phyloP scores from a whole-genome alignment of 2,329 filamentous ascomycete species.

The Fusarium armeniacum region DNA sequence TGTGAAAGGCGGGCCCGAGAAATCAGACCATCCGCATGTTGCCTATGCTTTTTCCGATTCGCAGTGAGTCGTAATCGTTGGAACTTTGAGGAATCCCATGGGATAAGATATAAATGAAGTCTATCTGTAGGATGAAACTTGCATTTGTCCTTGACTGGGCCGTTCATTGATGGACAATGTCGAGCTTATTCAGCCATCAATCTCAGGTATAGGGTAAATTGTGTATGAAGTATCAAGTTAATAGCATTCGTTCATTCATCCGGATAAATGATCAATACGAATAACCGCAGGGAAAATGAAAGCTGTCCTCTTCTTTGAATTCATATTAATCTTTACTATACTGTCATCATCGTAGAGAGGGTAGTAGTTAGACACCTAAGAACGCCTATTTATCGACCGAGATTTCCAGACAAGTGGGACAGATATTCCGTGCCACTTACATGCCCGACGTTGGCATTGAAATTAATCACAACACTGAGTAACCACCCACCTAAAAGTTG shows the following conservation, averaged over 20 bases:
- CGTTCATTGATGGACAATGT: background rate
- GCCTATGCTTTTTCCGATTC: conserved; percentile 6
- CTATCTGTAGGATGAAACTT: background rate
- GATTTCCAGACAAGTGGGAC: too few relatives aligned
- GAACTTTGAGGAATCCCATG: background rate
- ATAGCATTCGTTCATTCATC: background rate
- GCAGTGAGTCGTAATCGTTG: background rate
- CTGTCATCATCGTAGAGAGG: background rate
- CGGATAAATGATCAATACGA: background rate
- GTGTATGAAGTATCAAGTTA: background rate
- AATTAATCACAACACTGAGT: background rate
- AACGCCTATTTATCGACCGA: too few relatives aligned
- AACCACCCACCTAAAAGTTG: background rate
- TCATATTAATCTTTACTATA: too few relatives aligned
- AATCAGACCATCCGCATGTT: conserved; percentile 15
- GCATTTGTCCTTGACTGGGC: background rate
- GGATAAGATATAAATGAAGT: background rate
- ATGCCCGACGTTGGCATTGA: background rate
- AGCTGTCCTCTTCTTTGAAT: background rate
- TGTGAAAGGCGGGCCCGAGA: conserved; percentile 9
- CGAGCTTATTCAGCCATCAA: background rate
- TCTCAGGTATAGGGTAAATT: background rate
- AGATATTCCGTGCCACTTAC: background rate
- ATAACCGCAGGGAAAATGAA: background rate
- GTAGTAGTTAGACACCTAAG: too few relatives aligned